Evolutionary conservation across 768 basidiomycete genomes (phyloP).

Genomic region (Epithele typhae): DNA sequence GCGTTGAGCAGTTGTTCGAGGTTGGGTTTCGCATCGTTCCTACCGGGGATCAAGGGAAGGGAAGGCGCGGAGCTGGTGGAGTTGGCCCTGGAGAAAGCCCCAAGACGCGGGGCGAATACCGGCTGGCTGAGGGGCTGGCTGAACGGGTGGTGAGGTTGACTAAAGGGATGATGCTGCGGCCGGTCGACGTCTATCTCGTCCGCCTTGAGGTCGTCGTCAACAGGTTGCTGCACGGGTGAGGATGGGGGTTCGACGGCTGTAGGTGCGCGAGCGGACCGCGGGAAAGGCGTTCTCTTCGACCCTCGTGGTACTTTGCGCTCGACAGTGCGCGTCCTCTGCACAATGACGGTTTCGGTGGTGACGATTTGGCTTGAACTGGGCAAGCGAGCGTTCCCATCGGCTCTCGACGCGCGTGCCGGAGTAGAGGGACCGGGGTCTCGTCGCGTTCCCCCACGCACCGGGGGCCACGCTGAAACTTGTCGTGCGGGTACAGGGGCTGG

Average conservation of each 20-base stretch:
- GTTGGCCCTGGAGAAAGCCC: neutral
- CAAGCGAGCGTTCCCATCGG: too few species aligned
- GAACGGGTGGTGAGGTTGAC: too few species aligned
- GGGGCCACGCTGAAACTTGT: too few species aligned
- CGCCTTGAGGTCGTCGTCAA: neutral
- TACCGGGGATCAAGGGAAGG: too few species aligned
- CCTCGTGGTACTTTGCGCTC: constrained; percentile 1
- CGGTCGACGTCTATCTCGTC: neutral
- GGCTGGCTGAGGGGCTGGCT: constrained; percentile 18
- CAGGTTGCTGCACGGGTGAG: neutral
- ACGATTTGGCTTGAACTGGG: neutral
- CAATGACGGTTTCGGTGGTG: constrained; percentile 7
- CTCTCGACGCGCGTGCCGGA: neutral
- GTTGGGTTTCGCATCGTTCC: too few species aligned
- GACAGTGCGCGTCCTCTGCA: constrained; percentile 6
- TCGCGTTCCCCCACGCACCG: constrained; percentile 6
- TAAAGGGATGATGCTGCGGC: too few species aligned
- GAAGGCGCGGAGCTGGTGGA: neutral
- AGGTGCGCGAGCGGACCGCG: neutral
- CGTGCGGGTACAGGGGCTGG: neutral
- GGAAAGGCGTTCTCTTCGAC: constrained; percentile 3
- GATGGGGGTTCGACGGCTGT: neutral
- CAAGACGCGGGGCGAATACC: neutral
- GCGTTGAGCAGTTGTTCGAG: too few species aligned
- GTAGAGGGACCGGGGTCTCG: neutral